These are phyloP conservation scores for Paracorniculantispora psalliotae DNA, from an alignment of 2,329 filamentous ascomycete species.

Conservation along the genomic window DNA sequence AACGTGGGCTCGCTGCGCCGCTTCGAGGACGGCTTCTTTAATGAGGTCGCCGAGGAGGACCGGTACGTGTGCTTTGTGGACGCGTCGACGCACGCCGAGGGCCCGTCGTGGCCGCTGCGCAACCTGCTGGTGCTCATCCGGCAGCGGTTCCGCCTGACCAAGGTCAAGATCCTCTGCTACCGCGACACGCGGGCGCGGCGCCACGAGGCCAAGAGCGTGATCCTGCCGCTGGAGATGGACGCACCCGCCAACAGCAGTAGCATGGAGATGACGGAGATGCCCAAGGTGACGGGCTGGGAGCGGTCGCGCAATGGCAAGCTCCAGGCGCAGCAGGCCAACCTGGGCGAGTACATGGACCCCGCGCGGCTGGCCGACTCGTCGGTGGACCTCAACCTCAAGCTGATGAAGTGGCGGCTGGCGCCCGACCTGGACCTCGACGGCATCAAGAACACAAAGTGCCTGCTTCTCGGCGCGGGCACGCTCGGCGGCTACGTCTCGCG, in stretches of 20 bases:
- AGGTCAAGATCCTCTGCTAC: constrained; percentile 84
- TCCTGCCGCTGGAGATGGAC: constrained; percentile 62
- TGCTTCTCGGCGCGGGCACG: constrained; percentile 87
- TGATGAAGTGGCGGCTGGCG: constrained; percentile 98
- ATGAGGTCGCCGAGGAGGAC: constrained; percentile 64
- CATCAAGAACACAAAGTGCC: constrained; percentile 84
- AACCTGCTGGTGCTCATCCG: constrained; percentile 83
- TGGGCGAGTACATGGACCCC: constrained; percentile 93
- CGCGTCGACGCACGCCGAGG: constrained; percentile 81
- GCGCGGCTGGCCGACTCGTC: constrained; percentile 82
- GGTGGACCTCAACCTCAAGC: constrained; percentile 91
- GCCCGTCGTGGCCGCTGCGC: constrained; percentile 87
- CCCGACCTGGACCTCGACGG: constrained; percentile 81
- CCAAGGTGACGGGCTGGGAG: constrained; percentile 95
- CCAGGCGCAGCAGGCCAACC: constrained; percentile 69
- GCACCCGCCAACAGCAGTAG: constrained; percentile 29
- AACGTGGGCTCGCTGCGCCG: constrained; percentile 67
- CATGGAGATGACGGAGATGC: constrained; percentile 53
- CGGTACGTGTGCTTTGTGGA: constrained; percentile 84
- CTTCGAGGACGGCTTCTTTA: constrained; percentile 87
- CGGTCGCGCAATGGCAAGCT: constrained; percentile 75
- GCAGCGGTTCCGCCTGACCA: constrained; percentile 71
- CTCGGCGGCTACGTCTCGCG: constrained; percentile 90
- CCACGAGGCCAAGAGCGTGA: constrained; percentile 75
- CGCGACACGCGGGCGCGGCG: constrained; percentile 73